Evolutionary conservation across 805 yeast genomes (phyloP).

Genomic region (Starmerella davenportii): DNA sequence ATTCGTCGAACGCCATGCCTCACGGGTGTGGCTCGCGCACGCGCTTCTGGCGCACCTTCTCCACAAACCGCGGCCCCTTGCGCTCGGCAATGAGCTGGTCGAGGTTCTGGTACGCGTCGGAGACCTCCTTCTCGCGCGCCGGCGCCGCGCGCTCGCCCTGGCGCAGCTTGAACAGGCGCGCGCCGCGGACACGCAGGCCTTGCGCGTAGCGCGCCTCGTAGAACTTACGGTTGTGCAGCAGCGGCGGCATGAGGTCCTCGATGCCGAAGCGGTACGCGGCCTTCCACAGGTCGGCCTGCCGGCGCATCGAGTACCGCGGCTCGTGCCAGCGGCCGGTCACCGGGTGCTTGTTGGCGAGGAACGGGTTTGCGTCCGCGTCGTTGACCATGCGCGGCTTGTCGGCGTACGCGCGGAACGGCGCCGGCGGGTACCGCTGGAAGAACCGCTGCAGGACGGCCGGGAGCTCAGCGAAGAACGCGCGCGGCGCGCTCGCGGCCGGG

Average conservation of each 20-base stretch:
- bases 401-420: slow-evolving; percentile 53
- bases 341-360: slow-evolving; percentile 68
- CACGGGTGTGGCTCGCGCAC: too few species aligned
- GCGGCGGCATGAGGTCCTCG: slow-evolving; percentile 52
- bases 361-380: slow-evolving; percentile 68
- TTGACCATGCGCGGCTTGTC: slow-evolving; percentile 43
- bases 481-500: slow-evolving; percentile 4
- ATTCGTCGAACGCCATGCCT: too few species aligned
- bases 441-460: slow-evolving; percentile 56
- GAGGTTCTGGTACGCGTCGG: slow-evolving; percentile 44
- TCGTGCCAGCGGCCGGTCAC: slow-evolving; percentile 60
- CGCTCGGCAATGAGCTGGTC: slow-evolving; percentile 51
- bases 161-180: slow-evolving; percentile 57
- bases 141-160: slow-evolving; percentile 50
- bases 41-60: too few species aligned
- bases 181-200: slow-evolving; percentile 60
- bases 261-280: slow-evolving; percentile 69
- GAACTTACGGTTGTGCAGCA: slow-evolving; percentile 45
- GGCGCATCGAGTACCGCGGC: slow-evolving; percentile 61
- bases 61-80: slow-evolving; percentile 28
- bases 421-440: slow-evolving; percentile 70
- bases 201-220: slow-evolving; percentile 57
- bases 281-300: slow-evolving; percentile 69
- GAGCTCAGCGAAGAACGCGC: slow-evolving; percentile 33
- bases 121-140: slow-evolving; percentile 41